Conservation (phyloP, 2,329 filamentous ascomycete species). For the Dryadomyces quercivorus region DNA sequence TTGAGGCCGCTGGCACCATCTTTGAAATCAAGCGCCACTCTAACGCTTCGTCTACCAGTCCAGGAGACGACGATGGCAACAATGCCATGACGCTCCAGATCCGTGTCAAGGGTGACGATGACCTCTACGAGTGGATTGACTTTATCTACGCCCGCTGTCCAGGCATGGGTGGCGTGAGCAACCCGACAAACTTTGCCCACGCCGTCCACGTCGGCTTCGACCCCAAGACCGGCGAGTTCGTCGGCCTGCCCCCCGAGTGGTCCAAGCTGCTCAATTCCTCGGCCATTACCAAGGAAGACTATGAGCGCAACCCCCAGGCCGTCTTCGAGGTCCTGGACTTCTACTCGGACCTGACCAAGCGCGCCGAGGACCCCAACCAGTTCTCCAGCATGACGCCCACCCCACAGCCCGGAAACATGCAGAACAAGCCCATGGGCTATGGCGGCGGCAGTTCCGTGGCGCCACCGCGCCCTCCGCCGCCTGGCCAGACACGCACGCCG, state of each 20-base stretch:
- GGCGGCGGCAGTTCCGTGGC: conserved; percentile 46
- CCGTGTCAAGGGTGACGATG: conserved; percentile 88
- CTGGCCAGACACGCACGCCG: conserved; percentile 20
- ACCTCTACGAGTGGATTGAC: conserved; percentile 98
- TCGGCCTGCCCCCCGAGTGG: conserved; percentile 91
- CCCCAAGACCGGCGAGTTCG: conserved; percentile 86
- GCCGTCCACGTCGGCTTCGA: conserved; percentile 97
- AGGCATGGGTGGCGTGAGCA: conserved; percentile 95
- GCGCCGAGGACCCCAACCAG: conserved; percentile 56
- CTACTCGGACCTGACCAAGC: conserved; percentile 72
- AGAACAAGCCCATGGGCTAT: conserved; percentile 53
- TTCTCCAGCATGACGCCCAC: conserved; percentile 59
- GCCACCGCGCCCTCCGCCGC: conserved; percentile 55
- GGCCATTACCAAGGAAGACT: conserved; percentile 96
- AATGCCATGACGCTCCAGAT: conserved; percentile 77
- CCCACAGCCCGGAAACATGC: conserved; percentile 42
- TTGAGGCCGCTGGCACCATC: conserved; percentile 81
- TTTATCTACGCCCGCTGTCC: conserved; percentile 94
- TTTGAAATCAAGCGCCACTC: conserved; percentile 81
- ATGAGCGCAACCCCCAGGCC: conserved; percentile 88
- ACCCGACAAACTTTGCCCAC: conserved; percentile 96
- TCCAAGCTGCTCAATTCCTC: conserved; percentile 92
- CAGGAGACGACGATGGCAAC: conserved; percentile 67
- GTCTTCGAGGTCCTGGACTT: conserved; percentile 74
- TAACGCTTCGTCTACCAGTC: conserved; percentile 55